A percentile compares a stretch with the other conserved stretches of the same genome.
Evolutionary conservation across 768 basidiomycete species (phyloP).

Genomic region (Trametes maxima): DNA sequence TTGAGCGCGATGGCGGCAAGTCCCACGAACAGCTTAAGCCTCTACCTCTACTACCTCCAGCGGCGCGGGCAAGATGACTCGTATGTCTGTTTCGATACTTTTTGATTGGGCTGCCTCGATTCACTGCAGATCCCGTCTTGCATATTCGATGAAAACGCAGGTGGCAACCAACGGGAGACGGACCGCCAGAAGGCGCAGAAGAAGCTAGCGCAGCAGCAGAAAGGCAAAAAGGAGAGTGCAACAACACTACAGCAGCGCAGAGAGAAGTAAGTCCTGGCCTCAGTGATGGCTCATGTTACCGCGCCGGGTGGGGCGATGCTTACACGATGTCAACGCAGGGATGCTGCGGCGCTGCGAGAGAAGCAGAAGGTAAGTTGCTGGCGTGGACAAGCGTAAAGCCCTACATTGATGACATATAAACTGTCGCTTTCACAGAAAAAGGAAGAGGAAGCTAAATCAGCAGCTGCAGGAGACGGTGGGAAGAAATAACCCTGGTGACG

Average conservation of each 20-base stretch:
- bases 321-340: slow-evolving; percentile 45
- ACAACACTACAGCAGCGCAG: slow-evolving; percentile 64
- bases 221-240: slow-evolving; percentile 74
- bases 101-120: slow-evolving; percentile 17
- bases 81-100: slow-evolving; percentile 8
- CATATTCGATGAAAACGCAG: slow-evolving; percentile 38
- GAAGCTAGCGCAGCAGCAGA: slow-evolving; percentile 54
- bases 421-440: slow-evolving; percentile 30
- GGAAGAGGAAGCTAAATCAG: slow-evolving; percentile 34
- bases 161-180: slow-evolving; percentile 81
- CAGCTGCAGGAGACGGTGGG: slow-evolving; percentile 20
- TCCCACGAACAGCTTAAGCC: slow-evolving; percentile 16
- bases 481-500: slow-evolving; percentile 32
- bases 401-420: neutral
- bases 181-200: slow-evolving; percentile 77
- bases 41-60: slow-evolving; percentile 9
- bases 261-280: slow-evolving; percentile 60
- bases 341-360: slow-evolving; percentile 72
- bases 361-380: slow-evolving; percentile 70
- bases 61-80: slow-evolving; percentile 20
- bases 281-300: neutral
- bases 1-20: slow-evolving; percentile 1
- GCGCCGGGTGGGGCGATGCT: neutral
- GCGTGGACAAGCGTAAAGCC: neutral
- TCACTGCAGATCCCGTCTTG: slow-evolving; percentile 15